These are phyloP conservation scores for Fusarium pilosicola DNA, from an alignment of 2,329 filamentous ascomycete genomes.

Conservation along the genomic window DNA sequence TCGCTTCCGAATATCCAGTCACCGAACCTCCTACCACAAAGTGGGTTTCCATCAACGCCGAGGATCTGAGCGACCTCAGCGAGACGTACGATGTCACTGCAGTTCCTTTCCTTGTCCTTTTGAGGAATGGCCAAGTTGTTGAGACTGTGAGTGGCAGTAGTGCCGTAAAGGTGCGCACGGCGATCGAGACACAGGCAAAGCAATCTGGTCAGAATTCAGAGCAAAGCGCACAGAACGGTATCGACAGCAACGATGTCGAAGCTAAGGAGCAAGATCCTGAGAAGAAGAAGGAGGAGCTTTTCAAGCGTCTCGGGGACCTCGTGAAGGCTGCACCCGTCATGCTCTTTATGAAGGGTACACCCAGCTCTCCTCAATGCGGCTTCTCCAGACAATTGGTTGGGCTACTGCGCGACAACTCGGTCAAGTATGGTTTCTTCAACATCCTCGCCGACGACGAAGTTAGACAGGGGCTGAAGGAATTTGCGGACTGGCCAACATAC, in stretches of 20 bases:
- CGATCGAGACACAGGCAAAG: conserved; percentile 84
- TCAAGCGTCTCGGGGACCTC: conserved; percentile 81
- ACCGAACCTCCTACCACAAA: conserved; percentile 73
- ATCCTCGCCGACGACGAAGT: conserved; percentile 98
- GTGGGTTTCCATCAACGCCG: conserved; percentile 93
- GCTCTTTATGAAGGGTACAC: conserved; percentile 99
- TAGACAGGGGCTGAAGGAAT: conserved; percentile 94
- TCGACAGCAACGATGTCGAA: conserved; percentile 50
- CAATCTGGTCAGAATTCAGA: conserved; percentile 49
- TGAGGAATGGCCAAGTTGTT: conserved; percentile 78
- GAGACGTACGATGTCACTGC: conserved; percentile 95
- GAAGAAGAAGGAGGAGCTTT: conserved; percentile 83
- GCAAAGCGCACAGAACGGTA: conserved; percentile 50
- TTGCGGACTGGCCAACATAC: conserved; percentile 98
- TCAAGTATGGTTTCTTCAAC: conserved; percentile 99
- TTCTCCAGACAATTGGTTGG: conserved; percentile 92
- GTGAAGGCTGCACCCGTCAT: conserved; percentile 97
- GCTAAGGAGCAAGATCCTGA: conserved; percentile 63
- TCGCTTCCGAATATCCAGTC: conserved; percentile 85
- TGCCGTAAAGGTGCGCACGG: conserved; percentile 82
- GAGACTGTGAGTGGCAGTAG: conserved; percentile 92
- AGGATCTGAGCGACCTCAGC: conserved; percentile 90
- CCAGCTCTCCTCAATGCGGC: conserved; percentile 85
- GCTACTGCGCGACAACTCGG: conserved; percentile 85
- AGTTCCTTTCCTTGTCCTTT: conserved; percentile 89